Base-by-base conservation (phyloP, 768 basidiomycete species). In the Gymnopilus dilepis region DNA sequence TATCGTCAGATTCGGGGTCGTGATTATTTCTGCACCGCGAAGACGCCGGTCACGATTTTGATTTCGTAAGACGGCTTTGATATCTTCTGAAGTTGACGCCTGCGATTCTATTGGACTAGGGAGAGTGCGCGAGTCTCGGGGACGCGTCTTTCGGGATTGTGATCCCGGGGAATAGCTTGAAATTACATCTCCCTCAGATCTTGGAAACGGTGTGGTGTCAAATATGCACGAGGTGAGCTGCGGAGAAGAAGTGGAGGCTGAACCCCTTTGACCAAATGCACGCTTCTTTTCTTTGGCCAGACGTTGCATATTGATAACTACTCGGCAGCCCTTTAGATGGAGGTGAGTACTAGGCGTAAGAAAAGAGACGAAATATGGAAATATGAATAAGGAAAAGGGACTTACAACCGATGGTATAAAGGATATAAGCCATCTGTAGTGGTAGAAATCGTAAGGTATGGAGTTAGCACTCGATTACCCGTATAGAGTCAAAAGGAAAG, bases 291-390 rank as follows among this genome's bases (percentile, higher is more conserved):
- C 48, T 30, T 58, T 64, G 33, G 64, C 60, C 19, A 65, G 38
- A 12, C 41, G 48, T 53, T 69, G 68, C 63, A 69, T 66, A 54
- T 62, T 66, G 62, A 66, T 65, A 8, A 69, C 65, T 37, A 69
- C 62, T 61, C 68, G 60, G 50, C 68, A 69, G 21, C 63, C 68
- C 65, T 69, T 48, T 33, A 19, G 42, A 45, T n/a, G 33, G 31
- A n/a, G 38, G 55, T 22, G 33, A 54, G 42, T 6, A 34, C 48
- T 26, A 42, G 54, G 15, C 12, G 19, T 19, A 22, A 28, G 33
- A 12, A 15, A 58, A n/a, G 34, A 21, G 11, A 59, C 62, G 17
- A 48, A 34, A 12, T 48, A 47, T 48, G 19, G 22, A 12, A 34
- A 12, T 6, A 34, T 34, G 9, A 26, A 55, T 24, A 21, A 22